Evolutionary conservation across 495 filamentous ascomycete genomes (phyloP).

Genomic region (Pseudomonodictys pantanalensis): DNA sequence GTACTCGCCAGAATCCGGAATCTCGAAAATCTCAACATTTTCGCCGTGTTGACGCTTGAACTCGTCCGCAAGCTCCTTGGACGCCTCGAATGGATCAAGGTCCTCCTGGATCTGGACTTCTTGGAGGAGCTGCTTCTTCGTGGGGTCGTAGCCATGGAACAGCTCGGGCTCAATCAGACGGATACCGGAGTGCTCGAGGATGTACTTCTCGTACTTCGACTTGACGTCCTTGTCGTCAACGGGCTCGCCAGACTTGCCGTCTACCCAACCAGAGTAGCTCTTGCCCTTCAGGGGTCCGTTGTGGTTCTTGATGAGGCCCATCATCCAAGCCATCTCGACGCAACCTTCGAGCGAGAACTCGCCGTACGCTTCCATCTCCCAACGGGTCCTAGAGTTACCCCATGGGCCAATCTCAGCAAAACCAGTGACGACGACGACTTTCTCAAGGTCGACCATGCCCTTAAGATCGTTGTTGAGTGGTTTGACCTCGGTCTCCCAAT

Average conservation of each 20-base stretch:
- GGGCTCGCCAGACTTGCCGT: slow-evolving; percentile 87
- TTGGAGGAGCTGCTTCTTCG: slow-evolving; percentile 96
- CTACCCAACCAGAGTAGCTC: slow-evolving; percentile 96
- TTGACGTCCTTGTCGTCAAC: slow-evolving; percentile 99
- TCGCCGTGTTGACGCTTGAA: slow-evolving; percentile 96
- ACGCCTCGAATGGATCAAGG: slow-evolving; percentile 93
- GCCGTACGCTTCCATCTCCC: slow-evolving; percentile 98
- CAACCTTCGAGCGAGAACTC: slow-evolving; percentile 97
- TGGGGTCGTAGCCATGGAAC: slow-evolving; percentile 95
- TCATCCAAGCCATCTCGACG: slow-evolving; percentile 99
- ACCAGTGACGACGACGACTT: slow-evolving; percentile 94
- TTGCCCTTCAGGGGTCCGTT: slow-evolving; percentile 98
- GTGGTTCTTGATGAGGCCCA: slow-evolving; percentile 98
- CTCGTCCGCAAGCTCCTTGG: slow-evolving; percentile 94
- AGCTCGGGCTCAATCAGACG: slow-evolving; percentile 96
- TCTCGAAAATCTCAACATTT: slow-evolving; percentile 95
- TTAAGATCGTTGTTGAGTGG: slow-evolving; percentile 82
- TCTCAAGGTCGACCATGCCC: slow-evolving; percentile 98
- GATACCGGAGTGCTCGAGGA: slow-evolving; percentile 95
- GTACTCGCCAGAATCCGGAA: slow-evolving; percentile 91
- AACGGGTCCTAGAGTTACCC: slow-evolving; percentile 96
- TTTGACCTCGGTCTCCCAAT: slow-evolving; percentile 88
- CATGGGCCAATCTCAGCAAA: slow-evolving; percentile 96
- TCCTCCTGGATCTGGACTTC: slow-evolving; percentile 97
- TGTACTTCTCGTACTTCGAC: slow-evolving; percentile 90